These are phyloP conservation scores for Astraeus odoratus DNA, from an alignment of 768 basidiomycete species.

Conservation along the genomic window DNA sequence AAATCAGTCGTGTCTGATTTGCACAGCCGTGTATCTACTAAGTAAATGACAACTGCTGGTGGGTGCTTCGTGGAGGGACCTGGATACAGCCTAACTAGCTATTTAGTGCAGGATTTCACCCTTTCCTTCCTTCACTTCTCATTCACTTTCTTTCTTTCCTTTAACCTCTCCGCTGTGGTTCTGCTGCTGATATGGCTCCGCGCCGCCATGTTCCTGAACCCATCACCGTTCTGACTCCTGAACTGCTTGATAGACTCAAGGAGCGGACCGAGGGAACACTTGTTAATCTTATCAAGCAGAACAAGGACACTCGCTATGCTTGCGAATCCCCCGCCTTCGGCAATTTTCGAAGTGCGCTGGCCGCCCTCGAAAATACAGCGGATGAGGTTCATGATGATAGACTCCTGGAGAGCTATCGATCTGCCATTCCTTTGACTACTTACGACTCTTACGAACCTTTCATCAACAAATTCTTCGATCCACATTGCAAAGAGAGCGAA, in stretches of 20 bases:
- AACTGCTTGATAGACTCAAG: not conserved
- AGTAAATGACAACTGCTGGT: too few species aligned
- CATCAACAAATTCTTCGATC: slow-evolving; percentile 6
- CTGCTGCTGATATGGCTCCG: too few species aligned
- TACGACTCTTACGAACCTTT: slow-evolving; percentile 15
- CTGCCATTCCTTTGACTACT: slow-evolving; percentile 3
- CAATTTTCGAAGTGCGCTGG: slow-evolving; percentile 9
- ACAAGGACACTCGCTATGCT: not conserved
- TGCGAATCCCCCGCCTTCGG: slow-evolving; percentile 1
- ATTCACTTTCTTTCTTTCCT: too few species aligned
- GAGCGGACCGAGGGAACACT: not conserved
- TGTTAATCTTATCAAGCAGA: not conserved
- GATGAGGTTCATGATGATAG: not conserved
- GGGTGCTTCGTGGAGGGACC: too few species aligned
- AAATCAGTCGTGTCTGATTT: too few species aligned
- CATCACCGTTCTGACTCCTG: not conserved
- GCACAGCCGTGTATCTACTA: too few species aligned
- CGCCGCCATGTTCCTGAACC: not conserved
- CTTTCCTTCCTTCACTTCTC: too few species aligned
- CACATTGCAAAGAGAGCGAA: slow-evolving; percentile 15
- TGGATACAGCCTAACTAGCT: too few species aligned
- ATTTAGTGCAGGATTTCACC: too few species aligned
- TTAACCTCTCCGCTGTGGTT: too few species aligned
- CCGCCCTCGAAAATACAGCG: not conserved
- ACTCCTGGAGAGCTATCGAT: slow-evolving; percentile 7